Evolutionary conservation across 1,284 basidiomycete genomes (phyloP).

Genomic region (Afroboletus lepidellus): DNA sequence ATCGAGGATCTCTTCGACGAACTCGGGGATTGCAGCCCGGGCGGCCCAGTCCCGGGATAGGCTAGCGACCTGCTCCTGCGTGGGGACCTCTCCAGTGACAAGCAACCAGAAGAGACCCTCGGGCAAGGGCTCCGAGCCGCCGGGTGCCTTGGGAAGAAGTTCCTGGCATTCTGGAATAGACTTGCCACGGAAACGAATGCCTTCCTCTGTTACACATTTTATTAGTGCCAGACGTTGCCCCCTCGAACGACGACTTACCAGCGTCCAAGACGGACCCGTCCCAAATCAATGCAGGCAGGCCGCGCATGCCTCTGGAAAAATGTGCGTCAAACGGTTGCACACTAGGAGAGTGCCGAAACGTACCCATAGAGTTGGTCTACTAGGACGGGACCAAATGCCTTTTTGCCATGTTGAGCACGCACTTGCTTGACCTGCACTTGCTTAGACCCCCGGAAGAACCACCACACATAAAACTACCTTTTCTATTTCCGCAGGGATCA

Average conservation of each 20-base stretch:
- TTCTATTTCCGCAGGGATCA: constrained; percentile 89
- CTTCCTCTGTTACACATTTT: constrained; percentile 65
- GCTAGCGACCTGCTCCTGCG: constrained; percentile 79
- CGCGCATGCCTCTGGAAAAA: constrained; percentile 82
- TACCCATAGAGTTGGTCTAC: constrained; percentile 91
- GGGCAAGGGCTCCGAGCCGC: constrained; percentile 88
- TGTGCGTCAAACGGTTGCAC: constrained; percentile 2
- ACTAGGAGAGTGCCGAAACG: constrained; percentile 20
- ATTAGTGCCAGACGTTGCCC: constrained; percentile 4
- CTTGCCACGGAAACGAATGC: constrained; percentile 93
- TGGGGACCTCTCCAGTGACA: constrained; percentile 90
- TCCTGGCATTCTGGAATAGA: constrained; percentile 89
- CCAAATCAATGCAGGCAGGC: constrained; percentile 87
- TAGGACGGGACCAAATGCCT: constrained; percentile 84
- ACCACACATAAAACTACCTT: constrained; percentile 19
- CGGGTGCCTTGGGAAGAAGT: constrained; percentile 84
- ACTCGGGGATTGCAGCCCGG: constrained; percentile 83
- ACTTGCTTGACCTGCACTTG: constrained; percentile 76
- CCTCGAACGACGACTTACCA: constrained; percentile 41
- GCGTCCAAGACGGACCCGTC: constrained; percentile 95
- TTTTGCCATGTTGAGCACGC: constrained; percentile 83
- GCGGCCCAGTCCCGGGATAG: constrained; percentile 93
- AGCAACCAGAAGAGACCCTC: constrained; percentile 96
- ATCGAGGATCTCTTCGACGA: constrained; percentile 92
- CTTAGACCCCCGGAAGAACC: constrained; percentile 5